Evolutionary conservation across 163 green algal genomes (phyloP), one percentile per base, ranked within the genome.

Genomic region (Scenedesmus sp.): DNA sequence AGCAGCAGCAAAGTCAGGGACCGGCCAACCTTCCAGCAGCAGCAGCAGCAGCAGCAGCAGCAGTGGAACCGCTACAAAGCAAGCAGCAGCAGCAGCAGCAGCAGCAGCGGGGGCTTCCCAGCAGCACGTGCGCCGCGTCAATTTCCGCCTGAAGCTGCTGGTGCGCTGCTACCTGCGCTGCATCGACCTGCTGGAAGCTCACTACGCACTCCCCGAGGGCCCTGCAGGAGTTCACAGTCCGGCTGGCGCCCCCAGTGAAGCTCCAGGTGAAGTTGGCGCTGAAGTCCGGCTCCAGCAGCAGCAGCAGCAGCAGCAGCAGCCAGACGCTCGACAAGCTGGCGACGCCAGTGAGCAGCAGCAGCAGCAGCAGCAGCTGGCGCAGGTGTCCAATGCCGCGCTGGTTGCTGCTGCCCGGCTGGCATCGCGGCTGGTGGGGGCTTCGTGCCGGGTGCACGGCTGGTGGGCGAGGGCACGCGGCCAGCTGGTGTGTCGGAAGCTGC

Each of bases 81-180:
- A n/a, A n/a, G 51, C 51, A 24, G 51, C 51, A 15, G 49, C 7
- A 49, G 5, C n/a, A 20, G 82, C 51, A 24, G 82, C 53, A 46
- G 46, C 18, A 46, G 35, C 35, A 82, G 73, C 15, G 15, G 35
- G 9, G 1, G 73, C 18, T 15, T 18, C 65, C 12, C 13, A 82
- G 24, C 18, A 44, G 73, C 73, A 44, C n/a, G 73, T 49, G 9
- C 35, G 35, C 18, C 73, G 37, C 18, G 51, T 76, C 30, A 37
- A 76, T 30, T 37, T 76, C 9, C 65, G 73, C 13, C 33, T 82
- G 35, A 82, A 82, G 73, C 35, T 82, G 35, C 35, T 82, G 35
- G 20, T 82, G 73, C 73, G 73, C 73, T 82, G 73, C 73, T 82
- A 82, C 37, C 73, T 82, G 73, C 35, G 35, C 18, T 46, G 35